A percentile compares a stretch with the other conserved stretches of the same genome.
phyloP scores from a whole-genome alignment of 345 rosid species.

The Populus nigra region DNA sequence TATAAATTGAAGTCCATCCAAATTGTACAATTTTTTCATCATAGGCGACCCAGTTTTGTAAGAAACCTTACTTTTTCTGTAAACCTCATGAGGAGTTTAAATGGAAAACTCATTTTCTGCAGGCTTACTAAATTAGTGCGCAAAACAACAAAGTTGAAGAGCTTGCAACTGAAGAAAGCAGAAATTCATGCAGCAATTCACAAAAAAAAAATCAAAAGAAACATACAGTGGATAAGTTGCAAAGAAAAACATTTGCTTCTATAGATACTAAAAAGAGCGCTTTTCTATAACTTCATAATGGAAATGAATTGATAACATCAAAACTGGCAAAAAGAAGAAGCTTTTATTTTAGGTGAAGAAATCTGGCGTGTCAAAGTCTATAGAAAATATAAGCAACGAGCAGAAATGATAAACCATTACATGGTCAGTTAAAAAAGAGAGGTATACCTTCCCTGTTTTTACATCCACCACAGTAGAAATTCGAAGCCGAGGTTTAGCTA shows the following conservation, averaged over 20 bases:
- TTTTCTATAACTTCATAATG: background rate
- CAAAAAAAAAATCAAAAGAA: background rate
- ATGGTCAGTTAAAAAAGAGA: slow-evolving; percentile 4
- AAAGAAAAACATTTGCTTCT: background rate
- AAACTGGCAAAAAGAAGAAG: background rate
- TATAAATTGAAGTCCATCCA: background rate
- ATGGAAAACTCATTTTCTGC: no score
- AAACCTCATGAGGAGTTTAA: no score
- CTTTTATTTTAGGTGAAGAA: background rate
- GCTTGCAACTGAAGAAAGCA: no score
- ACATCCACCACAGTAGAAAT: slow-evolving; percentile 84
- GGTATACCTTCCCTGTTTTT: slow-evolving; percentile 82
- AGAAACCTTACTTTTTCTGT: background rate
- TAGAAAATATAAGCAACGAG: slow-evolving; percentile 4
- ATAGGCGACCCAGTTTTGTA: background rate
- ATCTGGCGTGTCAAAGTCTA: no score
- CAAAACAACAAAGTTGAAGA: no score
- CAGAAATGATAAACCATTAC: background rate
- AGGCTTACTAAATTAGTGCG: no score
- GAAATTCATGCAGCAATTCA: background rate
- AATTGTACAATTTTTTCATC: background rate
- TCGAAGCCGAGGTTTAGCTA: slow-evolving; percentile 78
- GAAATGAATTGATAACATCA: background rate
- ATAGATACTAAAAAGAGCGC: background rate
- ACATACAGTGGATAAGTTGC: background rate